Conservation (phyloP, 257 asterid genomes). For the Nemophila menziesii region DNA sequence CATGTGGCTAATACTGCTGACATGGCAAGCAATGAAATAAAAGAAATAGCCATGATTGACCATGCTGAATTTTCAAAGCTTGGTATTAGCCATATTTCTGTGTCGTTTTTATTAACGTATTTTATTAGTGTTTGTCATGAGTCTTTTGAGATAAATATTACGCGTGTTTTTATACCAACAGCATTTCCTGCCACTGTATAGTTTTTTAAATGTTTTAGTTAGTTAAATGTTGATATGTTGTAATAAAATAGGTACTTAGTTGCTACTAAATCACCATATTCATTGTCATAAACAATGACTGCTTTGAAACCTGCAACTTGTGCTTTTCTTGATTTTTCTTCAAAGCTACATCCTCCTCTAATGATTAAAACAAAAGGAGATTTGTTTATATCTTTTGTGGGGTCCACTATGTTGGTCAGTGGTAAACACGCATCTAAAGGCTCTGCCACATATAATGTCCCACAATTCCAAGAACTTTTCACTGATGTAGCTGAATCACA, state of each 20-base stretch:
- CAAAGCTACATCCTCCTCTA: too few species aligned
- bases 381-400: constrained; percentile 19
- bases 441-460: too few species aligned
- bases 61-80: constrained; percentile 56
- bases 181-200: constrained; percentile 78
- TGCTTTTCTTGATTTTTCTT: too few species aligned
- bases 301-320: too few species aligned
- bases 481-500: too few species aligned
- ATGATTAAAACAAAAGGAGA: constrained; percentile 45
- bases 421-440: too few species aligned
- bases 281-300: too few species aligned
- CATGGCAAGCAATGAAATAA: constrained; percentile 64
- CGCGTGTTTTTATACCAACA: constrained; percentile 43
- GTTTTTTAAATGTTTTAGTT: constrained; percentile 15
- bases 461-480: too few species aligned
- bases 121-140: constrained; percentile 44
- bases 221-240: too few species aligned
- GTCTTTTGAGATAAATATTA: constrained; percentile 55
- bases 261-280: too few species aligned
- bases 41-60: constrained; percentile 66
- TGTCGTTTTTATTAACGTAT: constrained; percentile 30
- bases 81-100: constrained; percentile 53
- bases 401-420: constrained; percentile 33
- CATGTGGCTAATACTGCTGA: constrained; percentile 70
- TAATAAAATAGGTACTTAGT: too few species aligned